These are phyloP conservation scores for Phyllosticta citribraziliensis DNA, from an alignment of 2,329 filamentous ascomycete species.

Conservation along the genomic window DNA sequence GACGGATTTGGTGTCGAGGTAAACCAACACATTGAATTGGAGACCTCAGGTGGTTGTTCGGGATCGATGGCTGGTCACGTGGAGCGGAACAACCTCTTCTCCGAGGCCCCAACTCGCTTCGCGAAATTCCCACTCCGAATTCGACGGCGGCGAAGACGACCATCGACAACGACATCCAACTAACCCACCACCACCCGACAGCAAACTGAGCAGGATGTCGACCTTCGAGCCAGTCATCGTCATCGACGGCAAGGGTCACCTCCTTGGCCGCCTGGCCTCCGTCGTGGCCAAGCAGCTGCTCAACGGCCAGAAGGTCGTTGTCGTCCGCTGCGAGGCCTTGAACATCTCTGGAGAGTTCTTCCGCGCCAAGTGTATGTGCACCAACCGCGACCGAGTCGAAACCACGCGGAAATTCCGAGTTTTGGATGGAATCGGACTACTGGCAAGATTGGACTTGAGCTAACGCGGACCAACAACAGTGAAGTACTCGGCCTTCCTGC, in stretches of 20 bases:
- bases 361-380: slow-evolving; percentile 94
- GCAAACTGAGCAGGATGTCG: slow-evolving; percentile 45
- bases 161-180: slow-evolving; percentile 11
- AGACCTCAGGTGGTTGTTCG: no score
- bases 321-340: slow-evolving; percentile 96
- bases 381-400: slow-evolving; percentile 1
- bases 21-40: no score
- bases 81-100: not conserved
- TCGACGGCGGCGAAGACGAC: slow-evolving; percentile 9
- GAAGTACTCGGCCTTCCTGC: slow-evolving; percentile 99
- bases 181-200: slow-evolving; percentile 10
- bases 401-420: not conserved
- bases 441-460: slow-evolving; percentile 16
- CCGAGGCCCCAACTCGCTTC: not conserved
- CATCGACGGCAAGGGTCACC: slow-evolving; percentile 99
- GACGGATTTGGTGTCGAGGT: no score
- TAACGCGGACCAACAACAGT: slow-evolving; percentile 52
- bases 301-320: slow-evolving; percentile 97
- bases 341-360: slow-evolving; percentile 99
- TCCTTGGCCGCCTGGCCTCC: slow-evolving; percentile 96
- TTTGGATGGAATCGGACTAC: not conserved
- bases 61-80: not conserved
- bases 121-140: not conserved
- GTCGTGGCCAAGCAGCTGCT: slow-evolving; percentile 99
- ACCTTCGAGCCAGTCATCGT: slow-evolving; percentile 66